Base-by-base conservation (phyloP, 495 filamentous ascomycete genomes). In the Podospora didyma region DNA sequence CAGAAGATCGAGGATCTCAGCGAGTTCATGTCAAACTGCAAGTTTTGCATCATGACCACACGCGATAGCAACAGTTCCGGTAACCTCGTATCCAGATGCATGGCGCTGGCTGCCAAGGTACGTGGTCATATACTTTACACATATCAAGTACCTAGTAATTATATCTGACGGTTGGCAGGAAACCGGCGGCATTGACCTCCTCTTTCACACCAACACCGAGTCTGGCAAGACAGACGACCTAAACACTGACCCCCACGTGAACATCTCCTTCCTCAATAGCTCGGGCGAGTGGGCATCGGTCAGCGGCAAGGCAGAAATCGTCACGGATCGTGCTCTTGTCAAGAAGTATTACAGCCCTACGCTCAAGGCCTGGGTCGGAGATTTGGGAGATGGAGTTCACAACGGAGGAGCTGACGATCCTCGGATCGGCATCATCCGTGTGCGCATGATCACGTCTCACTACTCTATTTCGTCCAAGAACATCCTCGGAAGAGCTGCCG, bases 201-300 rank as follows among this genome's bases (percentile, higher is more conserved):
- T 96, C 72, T 96, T 97, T 82, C 86, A 94, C 76, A 90, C 91
- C 61, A 96, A 96, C 77, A 90, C 90, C 57, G 89, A 94, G 69
- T 92, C 89, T 35, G 88, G 89, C 71, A 96, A 97, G 76, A 92
- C 90, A 12, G 80, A 89, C 72, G 92, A 96, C 66, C 80, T 97
- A 16, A 73, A 79, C 46, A 73, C 74, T 17, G 87, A 96, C 75
- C 79, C 84, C 0, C 83, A 92, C 69, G 82, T 88, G 69, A 96
- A 96, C 77, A 82, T 96, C 68, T 83, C 85, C 49, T 97, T 97
- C 82, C 77, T 92, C 59, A 88, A 90, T 71, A 73, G 69, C 58
- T 83, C 79, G 39, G 90, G 90, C 56, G 81, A 84, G 65, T 78
- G 79, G 78, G 93, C 92, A 11, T 93, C 89, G 9, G 78, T 96